Conservation (phyloP, 768 basidiomycete species). For the Imleria badia region DNA sequence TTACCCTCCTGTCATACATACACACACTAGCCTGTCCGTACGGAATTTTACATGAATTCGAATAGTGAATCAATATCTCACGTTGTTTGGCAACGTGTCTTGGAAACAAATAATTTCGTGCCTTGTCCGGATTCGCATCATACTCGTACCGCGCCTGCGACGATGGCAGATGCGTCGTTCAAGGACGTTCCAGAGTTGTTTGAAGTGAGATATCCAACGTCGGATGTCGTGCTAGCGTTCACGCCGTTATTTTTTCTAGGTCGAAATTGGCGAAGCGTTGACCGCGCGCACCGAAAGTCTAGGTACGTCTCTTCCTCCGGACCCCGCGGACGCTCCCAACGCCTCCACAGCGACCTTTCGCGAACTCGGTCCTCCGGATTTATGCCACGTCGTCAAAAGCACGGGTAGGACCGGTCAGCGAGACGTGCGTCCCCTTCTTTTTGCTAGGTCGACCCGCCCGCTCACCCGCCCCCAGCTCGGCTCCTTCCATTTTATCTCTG, state of each 20-base stretch:
- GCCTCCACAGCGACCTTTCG: conserved; percentile 78
- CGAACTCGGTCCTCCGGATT: conserved; percentile 95
- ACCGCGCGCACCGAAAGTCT: conserved; percentile 89
- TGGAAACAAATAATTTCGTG: conserved; percentile 18
- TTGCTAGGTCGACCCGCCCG: no score
- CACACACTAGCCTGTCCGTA: conserved; percentile 11
- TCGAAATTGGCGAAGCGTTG: conserved; percentile 87
- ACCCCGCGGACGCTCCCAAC: background rate
- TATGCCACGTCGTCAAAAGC: conserved; percentile 94
- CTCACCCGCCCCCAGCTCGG: conserved; percentile 56
- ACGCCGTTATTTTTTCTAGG: conserved; percentile 39
- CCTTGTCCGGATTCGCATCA: background rate
- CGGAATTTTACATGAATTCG: conserved; percentile 17
- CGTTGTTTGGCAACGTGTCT: conserved; percentile 30
- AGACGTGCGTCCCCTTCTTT: conserved; percentile 59
- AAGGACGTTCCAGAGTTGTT: conserved; percentile 97
- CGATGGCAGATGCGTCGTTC: conserved; percentile 72
- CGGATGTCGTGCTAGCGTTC: background rate
- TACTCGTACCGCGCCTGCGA: conserved; percentile 10
- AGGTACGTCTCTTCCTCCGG: conserved; percentile 52
- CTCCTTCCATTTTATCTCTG: conserved; percentile 97
- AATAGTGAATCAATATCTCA: conserved; percentile 4
- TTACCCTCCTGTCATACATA: conserved; percentile 14
- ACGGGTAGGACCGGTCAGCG: conserved; percentile 80
- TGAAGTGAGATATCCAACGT: conserved; percentile 56